phyloP scores from a whole-genome alignment of 768 basidiomycete genomes.

The Chalciporus chontae region DNA sequence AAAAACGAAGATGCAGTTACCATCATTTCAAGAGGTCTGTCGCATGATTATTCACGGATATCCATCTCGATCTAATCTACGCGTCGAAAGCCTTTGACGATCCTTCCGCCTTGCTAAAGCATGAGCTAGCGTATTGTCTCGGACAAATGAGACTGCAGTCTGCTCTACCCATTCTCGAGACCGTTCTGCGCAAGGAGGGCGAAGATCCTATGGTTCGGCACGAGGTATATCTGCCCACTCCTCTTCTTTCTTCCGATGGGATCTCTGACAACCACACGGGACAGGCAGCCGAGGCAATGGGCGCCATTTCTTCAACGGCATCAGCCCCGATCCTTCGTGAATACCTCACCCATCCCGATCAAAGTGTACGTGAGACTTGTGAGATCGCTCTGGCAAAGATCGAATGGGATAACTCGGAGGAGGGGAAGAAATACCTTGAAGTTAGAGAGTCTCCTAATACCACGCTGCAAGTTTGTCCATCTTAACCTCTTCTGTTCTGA shows the following conservation, averaged over 20 bases:
- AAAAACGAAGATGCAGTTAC: slow-evolving; percentile 73
- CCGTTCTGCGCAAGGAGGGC: slow-evolving; percentile 60
- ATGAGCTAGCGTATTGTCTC: slow-evolving; percentile 95
- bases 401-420: slow-evolving; percentile 82
- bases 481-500: not conserved
- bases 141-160: slow-evolving; percentile 78
- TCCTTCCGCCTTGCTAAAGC: slow-evolving; percentile 87
- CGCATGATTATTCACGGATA: slow-evolving; percentile 10
- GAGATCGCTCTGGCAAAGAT: slow-evolving; percentile 97
- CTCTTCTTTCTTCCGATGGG: not conserved
- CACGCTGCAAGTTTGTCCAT: slow-evolving; percentile 34
- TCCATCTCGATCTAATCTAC: not conserved
- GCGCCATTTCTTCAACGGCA: slow-evolving; percentile 72
- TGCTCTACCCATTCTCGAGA: slow-evolving; percentile 78
- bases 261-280: slow-evolving; percentile 15
- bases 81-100: slow-evolving; percentile 69
- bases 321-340: slow-evolving; percentile 69
- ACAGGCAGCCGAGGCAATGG: slow-evolving; percentile 98
- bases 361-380: slow-evolving; percentile 89
- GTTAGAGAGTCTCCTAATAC: slow-evolving; percentile 29
- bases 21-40: slow-evolving; percentile 79
- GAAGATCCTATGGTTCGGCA: slow-evolving; percentile 98
- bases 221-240: slow-evolving; percentile 56
- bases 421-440: slow-evolving; percentile 50
- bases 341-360: slow-evolving; percentile 68